Base-by-base conservation (phyloP, 2,329 filamentous ascomycete species). In the Neofusicoccum kwambonambiense region DNA sequence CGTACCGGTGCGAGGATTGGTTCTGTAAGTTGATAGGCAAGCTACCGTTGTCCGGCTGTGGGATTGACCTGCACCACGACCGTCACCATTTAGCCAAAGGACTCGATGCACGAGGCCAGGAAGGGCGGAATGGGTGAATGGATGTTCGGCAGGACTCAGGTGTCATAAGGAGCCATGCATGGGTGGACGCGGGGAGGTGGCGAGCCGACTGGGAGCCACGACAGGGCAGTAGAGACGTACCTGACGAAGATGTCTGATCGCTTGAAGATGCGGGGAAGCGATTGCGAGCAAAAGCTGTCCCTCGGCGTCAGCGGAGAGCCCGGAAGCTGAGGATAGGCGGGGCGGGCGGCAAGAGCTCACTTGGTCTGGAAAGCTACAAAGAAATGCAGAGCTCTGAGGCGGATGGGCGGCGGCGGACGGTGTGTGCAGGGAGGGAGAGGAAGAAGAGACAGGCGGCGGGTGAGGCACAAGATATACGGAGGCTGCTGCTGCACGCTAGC, bases 331-430 rank as follows among this genome's bases (percentile, higher is more conserved):
- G 11, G 22, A 31, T 7, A 8, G 39, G 19, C 52, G 19, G 34
- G 37, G 56, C 60, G 54, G 49, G 31, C 17, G 54, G 63, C 13
- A 9, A 12, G 54, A 65, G 69, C 75, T 68, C 67, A 77, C 75
- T 75, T 64, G 63, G 63, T 50, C 54, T 60, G 74, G 73, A 77
- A 77, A 77, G 76, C 76, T 77, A 77, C 75, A 77, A 78, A 78
- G 76, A 78, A 65, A 78, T 77, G 76, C 76, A 63, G 75, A 74
- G 72, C 76, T 77, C 75, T 77, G 75, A 78, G 75, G 73, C 73
- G 75, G 62, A 64, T 66, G 65, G 62, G 66, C 76, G 70, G 74
- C 75, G 72, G 75, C 71, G 73, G 75, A 68, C 74, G 74, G 74
- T 75, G 75, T 72, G 73, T 73, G 64, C 74, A 73, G 73, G 75